A percentile compares a stretch with the other conserved stretches of the same genome.
These are phyloP conservation scores for Syzygium syzygioides DNA, from an alignment of 441 rosid genomes.

Conservation along the genomic window DNA sequence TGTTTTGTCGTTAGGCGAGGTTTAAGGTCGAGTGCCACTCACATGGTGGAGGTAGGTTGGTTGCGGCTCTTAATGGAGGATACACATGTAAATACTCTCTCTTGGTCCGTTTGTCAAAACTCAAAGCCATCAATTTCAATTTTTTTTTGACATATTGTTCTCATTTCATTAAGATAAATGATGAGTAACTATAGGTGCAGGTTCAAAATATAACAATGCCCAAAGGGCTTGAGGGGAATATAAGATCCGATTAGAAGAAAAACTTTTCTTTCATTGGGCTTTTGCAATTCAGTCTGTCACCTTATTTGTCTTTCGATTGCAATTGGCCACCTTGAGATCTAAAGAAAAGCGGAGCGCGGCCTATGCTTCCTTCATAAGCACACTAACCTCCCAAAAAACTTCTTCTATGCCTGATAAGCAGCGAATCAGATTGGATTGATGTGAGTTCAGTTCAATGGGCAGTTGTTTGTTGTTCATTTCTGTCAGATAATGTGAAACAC, in stretches of 20 bases:
- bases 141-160: background rate
- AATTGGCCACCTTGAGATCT: background rate
- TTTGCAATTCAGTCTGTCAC: accelerated
- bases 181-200: background rate
- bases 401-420: background rate
- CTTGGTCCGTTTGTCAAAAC: background rate
- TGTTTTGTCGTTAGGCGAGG: background rate
- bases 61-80: background rate
- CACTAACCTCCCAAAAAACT: background rate
- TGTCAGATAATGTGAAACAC: background rate
- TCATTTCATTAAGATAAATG: background rate
- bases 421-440: background rate
- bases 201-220: background rate
- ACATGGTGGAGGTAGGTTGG: conserved; percentile 30
- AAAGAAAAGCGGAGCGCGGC: background rate
- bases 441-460: background rate
- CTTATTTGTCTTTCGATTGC: background rate
- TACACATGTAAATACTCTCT: background rate
- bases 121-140: background rate
- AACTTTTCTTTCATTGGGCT: background rate
- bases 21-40: conserved; percentile 13
- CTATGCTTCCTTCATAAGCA: background rate
- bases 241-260: background rate
- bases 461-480: background rate
- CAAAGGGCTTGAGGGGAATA: background rate